Conservation (phyloP, 208 protist genomes). For the Leishmania major region DNA sequence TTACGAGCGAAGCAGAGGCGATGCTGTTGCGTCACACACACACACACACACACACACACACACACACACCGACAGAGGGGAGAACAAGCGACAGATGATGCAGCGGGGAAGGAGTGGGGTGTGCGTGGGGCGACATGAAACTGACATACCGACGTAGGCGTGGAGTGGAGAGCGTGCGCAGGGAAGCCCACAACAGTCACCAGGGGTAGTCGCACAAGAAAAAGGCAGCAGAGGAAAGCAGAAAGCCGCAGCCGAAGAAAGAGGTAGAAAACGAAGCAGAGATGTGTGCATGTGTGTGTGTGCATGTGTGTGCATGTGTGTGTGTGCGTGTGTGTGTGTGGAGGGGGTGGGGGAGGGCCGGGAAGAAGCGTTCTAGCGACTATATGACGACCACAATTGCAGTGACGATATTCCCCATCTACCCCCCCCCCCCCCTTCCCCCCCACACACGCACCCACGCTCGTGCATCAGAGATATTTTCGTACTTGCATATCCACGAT, state of each 20-base stretch:
- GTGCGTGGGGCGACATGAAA: too few species aligned
- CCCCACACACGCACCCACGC: too few species aligned
- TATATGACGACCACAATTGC: not conserved
- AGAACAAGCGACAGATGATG: not conserved
- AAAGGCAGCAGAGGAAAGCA: not conserved
- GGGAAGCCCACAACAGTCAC: not conserved
- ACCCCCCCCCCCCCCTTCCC: too few species aligned
- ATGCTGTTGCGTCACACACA: not conserved
- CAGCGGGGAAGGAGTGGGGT: not conserved
- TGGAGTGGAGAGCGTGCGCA: not conserved
- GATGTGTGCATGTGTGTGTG: too few species aligned
- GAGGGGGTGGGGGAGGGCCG: too few species aligned
- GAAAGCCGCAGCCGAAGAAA: not conserved
- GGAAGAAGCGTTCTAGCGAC: not conserved
- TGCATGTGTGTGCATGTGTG: too few species aligned
- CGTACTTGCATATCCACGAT: constrained; percentile 6
- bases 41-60: not conserved
- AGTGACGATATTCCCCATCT: not conserved
- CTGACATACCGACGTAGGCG: too few species aligned
- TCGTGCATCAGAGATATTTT: not conserved
- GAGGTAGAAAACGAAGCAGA: not conserved
- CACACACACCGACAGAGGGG: not conserved
- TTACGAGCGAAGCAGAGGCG: too few species aligned
- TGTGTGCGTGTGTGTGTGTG: too few species aligned
- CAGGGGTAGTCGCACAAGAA: not conserved